A percentile compares a stretch with the other conserved stretches of the same genome.
Conservation (phyloP, 495 filamentous ascomycete species). For the Tetracladium setigerum region DNA sequence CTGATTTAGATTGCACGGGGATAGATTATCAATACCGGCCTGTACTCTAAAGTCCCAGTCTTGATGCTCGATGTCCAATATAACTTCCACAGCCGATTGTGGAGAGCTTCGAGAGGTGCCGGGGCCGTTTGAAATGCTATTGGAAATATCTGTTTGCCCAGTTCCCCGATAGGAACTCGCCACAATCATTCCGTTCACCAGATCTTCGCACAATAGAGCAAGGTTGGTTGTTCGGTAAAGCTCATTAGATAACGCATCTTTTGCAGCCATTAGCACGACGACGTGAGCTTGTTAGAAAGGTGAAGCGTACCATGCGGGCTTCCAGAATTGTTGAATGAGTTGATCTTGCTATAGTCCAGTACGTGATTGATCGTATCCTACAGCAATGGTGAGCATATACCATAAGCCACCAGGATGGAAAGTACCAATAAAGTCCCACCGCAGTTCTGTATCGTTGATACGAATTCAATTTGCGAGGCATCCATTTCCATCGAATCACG, state of each 20-base stretch:
- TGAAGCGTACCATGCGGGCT: no score
- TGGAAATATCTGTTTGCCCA: no score
- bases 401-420: no score
- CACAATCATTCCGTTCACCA: constrained; percentile 40
- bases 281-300: no score
- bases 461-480: constrained; percentile 40
- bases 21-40: no score
- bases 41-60: constrained; percentile 57
- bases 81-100: constrained; percentile 32
- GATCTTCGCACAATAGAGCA: constrained; percentile 38
- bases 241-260: no score
- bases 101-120: neutral
- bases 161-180: no score
- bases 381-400: no score
- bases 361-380: constrained; percentile 73
- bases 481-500: constrained; percentile 41
- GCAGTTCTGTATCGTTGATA: constrained; percentile 59
- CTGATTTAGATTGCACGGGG: neutral
- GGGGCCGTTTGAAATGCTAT: neutral
- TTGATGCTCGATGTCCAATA: constrained; percentile 49
- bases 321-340: no score
- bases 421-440: constrained; percentile 60
- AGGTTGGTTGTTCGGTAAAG: constrained; percentile 27
- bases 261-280: no score
- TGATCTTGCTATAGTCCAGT: constrained; percentile 54